Conservation (phyloP, 2,329 filamentous ascomycete genomes). For the Xylariales sp. region DNA sequence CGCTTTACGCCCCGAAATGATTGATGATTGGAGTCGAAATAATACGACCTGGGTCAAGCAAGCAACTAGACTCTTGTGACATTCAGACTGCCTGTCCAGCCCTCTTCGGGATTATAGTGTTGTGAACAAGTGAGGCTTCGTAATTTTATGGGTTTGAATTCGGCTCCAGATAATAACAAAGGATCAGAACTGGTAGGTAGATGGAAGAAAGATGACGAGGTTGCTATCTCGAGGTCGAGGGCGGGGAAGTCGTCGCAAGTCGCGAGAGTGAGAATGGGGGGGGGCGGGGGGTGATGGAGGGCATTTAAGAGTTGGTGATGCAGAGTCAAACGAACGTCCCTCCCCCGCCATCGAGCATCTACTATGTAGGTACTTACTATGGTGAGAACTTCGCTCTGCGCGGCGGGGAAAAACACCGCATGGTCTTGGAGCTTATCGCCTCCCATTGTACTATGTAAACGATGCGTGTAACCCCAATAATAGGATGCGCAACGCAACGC, state of each 20-base stretch:
- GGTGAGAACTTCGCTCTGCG: neutral
- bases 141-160: too few relatives aligned
- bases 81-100: too few relatives aligned
- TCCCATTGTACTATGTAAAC: neutral
- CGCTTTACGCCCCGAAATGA: constrained; percentile 1
- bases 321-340: neutral
- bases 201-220: neutral
- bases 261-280: neutral
- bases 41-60: neutral
- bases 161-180: neutral
- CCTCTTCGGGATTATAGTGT: too few relatives aligned
- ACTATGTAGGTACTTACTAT: neutral
- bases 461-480: too few relatives aligned
- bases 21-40: constrained; percentile 5
- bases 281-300: neutral
- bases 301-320: neutral
- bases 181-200: neutral
- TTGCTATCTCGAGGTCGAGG: neutral
- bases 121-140: too few relatives aligned
- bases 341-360: neutral
- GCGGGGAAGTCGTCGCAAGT: constrained; percentile 6
- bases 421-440: neutral
- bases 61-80: neutral
- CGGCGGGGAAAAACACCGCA: neutral
- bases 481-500: too few relatives aligned